Evolutionary conservation across 2,329 filamentous ascomycete species (phyloP), one percentile per base, ranked within the genome.

Genomic region (Chrysoporthe cubensis): DNA sequence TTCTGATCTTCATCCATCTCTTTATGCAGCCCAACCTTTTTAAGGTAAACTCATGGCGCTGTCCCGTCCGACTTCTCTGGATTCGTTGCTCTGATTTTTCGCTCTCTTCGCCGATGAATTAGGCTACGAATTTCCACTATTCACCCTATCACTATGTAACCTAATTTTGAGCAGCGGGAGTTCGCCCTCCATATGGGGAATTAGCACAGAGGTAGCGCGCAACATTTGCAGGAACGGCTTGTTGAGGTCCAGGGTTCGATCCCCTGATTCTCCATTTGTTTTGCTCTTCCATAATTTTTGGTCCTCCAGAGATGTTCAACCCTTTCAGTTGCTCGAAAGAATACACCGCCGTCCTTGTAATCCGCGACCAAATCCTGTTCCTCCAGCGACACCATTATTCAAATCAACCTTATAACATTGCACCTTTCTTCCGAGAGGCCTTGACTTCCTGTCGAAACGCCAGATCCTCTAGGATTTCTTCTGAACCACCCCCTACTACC

Each of bases 401-500:
- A 6, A 5, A 14, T 40, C 9, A 13, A n/a, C 2, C 4, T 44
- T 44, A 67, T 8, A 61, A 21, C 34, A 42, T 61, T 46, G 62
- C 57, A 11, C 26, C 4, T 44, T 48, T 60, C 3, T 21, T 43
- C 46, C 57, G 62, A 2, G 56, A 44, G 13, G 56, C 56, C 56
- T 67, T 75, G 3, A 70, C 65, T 72, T 84, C 82, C 72, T 84
- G 80, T 37, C 78, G 77, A 6, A 84, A 78, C 8, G 81, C 80
- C 64, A 84, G 65, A 69, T 85, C 82, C 0, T 78, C 78, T 54
- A 84, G 74, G 62, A 85, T 84, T 72, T 85, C 83, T 69, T 85
- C 83, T 59, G 81, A 83, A 0, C 83, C 83, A n/a, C 82, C 82
- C 6, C 83, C 82, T 0, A 84, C 78, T 5, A 83, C 82, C 80